Evolutionary conservation across 192 early-diverging fungal genomes (phyloP).

Genomic region (Thamnidium elegans): DNA sequence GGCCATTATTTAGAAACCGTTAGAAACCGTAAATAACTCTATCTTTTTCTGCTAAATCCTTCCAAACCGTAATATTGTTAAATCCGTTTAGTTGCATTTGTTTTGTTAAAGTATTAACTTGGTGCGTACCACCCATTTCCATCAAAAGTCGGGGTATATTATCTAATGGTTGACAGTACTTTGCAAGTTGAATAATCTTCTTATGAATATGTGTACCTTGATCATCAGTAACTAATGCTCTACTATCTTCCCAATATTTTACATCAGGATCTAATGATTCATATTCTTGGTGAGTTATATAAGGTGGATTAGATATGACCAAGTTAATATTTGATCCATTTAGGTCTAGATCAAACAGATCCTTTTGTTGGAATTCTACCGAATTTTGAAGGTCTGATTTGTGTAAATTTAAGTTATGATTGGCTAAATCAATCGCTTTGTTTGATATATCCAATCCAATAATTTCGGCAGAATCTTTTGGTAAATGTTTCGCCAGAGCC

Average conservation of each 20-base stretch:
- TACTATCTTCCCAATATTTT: slow-evolving; percentile 81
- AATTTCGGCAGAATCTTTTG: slow-evolving; percentile 40
- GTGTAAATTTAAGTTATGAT: slow-evolving; percentile 43
- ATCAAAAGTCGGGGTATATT: slow-evolving; percentile 67
- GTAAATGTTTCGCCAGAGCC: slow-evolving; percentile 61
- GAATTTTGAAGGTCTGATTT: slow-evolving; percentile 23
- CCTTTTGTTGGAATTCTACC: slow-evolving; percentile 47
- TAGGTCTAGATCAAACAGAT: slow-evolving; percentile 36
- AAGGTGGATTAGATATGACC: slow-evolving; percentile 91
- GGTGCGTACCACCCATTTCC: slow-evolving; percentile 79
- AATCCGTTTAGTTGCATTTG: slow-evolving; percentile 55
- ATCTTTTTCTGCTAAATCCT: slow-evolving; percentile 71
- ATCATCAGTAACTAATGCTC: slow-evolving; percentile 66
- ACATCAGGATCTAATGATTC: slow-evolving; percentile 65
- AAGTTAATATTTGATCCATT: slow-evolving; percentile 50
- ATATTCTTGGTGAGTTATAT: slow-evolving; percentile 74
- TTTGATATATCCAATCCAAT: slow-evolving; percentile 65
- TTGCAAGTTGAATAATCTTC: slow-evolving; percentile 43
- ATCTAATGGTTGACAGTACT: not conserved
- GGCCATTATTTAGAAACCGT: slow-evolving; percentile 31
- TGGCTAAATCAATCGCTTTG: slow-evolving; percentile 61
- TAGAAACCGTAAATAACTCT: slow-evolving; percentile 59
- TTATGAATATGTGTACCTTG: slow-evolving; percentile 60
- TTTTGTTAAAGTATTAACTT: slow-evolving; percentile 49
- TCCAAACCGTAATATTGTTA: slow-evolving; percentile 63